A percentile compares a stretch with the other conserved stretches of the same genome.
phyloP scores from a whole-genome alignment of 202 grass and related monocot genomes.

The Zizania palustris region DNA sequence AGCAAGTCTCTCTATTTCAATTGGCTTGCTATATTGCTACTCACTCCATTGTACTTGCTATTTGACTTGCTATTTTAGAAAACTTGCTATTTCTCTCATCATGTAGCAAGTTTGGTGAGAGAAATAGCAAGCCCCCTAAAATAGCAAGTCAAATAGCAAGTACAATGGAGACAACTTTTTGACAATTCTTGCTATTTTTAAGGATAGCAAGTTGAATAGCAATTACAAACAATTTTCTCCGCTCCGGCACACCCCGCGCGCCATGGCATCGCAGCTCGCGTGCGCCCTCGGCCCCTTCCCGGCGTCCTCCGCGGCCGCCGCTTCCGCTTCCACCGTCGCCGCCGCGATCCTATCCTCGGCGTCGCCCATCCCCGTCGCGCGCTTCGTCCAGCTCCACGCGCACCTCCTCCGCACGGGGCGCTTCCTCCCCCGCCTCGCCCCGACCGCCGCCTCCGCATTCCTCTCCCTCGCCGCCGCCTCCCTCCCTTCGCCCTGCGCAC shows the following conservation, averaged over 20 bases:
- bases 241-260: background rate
- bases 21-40: no score
- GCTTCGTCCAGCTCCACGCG: conserved; percentile 61
- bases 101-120: no score
- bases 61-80: no score
- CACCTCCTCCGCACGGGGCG: conserved; percentile 57
- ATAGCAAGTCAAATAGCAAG: no score
- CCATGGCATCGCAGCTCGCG: conserved; percentile 37
- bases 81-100: no score
- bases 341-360: conserved; percentile 38
- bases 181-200: no score
- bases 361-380: conserved; percentile 24
- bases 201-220: no score
- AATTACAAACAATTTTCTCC: no score
- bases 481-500: conserved; percentile 29
- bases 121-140: no score
- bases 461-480: conserved; percentile 48
- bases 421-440: conserved; percentile 17
- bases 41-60: no score
- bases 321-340: conserved; percentile 4
- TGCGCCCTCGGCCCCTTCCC: background rate
- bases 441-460: conserved; percentile 46
- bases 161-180: no score
- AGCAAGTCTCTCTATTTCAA: no score
- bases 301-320: background rate